Percentiles rank a stretch among this genome's conserved stretches.
These are phyloP conservation scores for Suillus tomentosus DNA, from an alignment of 768 basidiomycete genomes.

Conservation along the genomic window DNA sequence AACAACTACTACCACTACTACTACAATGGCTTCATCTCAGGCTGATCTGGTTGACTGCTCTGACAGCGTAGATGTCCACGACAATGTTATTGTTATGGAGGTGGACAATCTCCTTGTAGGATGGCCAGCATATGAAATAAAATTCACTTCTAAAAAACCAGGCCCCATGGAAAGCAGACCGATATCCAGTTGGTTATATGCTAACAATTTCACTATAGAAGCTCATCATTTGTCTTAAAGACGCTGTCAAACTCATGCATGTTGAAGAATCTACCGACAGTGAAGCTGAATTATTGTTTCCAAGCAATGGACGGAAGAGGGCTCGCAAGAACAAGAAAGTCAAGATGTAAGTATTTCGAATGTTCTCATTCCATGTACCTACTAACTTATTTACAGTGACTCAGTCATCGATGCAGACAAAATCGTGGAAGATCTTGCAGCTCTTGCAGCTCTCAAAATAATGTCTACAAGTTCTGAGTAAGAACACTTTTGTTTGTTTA, in stretches of 20 bases:
- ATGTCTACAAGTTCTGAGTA: background rate
- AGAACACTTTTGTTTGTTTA: background rate
- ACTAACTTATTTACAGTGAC: background rate
- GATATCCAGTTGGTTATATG: background rate
- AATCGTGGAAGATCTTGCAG: background rate
- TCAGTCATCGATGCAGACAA: background rate
- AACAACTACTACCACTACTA: background rate
- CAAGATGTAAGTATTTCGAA: background rate
- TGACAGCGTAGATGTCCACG: background rate
- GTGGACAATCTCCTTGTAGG: conserved; percentile 6
- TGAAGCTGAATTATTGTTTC: conserved; percentile 1
- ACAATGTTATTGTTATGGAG: background rate
- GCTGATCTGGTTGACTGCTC: background rate
- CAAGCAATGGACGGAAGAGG: background rate
- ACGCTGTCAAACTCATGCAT: background rate
- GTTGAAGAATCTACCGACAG: background rate
- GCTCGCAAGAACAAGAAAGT: background rate
- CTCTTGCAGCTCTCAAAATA: background rate
- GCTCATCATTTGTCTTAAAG: background rate
- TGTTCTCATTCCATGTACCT: background rate
- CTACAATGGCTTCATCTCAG: background rate
- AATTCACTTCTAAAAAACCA: conserved; percentile 10
- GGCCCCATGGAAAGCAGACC: conserved; percentile 4
- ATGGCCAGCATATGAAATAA: conserved; percentile 3
- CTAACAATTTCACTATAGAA: background rate